Conservation (phyloP, 179 eudicot genomes). For the Sideroxylon spinosum region DNA sequence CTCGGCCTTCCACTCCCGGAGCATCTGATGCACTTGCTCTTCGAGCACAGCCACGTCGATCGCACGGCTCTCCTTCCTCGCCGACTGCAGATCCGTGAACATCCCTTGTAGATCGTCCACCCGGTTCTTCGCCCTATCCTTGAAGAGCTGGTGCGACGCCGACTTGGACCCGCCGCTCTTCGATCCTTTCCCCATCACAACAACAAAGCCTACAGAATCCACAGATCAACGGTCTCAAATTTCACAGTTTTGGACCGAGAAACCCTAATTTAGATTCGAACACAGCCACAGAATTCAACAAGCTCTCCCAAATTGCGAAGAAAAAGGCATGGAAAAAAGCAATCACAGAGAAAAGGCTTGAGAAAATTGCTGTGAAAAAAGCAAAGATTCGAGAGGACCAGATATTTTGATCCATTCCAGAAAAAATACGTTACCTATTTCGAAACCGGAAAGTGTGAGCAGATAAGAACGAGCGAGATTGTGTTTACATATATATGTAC, state of each 20-base stretch:
- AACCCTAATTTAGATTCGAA: conserved; percentile 6
- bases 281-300: not conserved
- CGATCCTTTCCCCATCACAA: conserved; percentile 68
- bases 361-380: not conserved
- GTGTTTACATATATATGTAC: not conserved
- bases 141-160: conserved; percentile 76
- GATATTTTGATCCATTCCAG: not conserved
- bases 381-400: not conserved
- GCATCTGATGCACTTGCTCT: conserved; percentile 94
- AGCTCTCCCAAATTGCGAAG: not conserved
- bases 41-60: conserved; percentile 69
- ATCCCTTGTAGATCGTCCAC: conserved; percentile 95
- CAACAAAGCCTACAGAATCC: conserved; percentile 9
- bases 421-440: not conserved
- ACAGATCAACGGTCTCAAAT: not conserved
- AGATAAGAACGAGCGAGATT: not conserved
- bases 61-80: conserved; percentile 87
- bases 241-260: not conserved
- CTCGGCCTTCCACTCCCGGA: conserved; percentile 89
- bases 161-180: conserved; percentile 77
- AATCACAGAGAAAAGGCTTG: not conserved
- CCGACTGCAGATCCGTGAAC: conserved; percentile 76
- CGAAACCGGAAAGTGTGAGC: conserved; percentile 13
- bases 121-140: conserved; percentile 89
- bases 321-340: not conserved